Base-by-base conservation (phyloP, 1,284 basidiomycete species). In the Ceratobasidium theobromae region DNA sequence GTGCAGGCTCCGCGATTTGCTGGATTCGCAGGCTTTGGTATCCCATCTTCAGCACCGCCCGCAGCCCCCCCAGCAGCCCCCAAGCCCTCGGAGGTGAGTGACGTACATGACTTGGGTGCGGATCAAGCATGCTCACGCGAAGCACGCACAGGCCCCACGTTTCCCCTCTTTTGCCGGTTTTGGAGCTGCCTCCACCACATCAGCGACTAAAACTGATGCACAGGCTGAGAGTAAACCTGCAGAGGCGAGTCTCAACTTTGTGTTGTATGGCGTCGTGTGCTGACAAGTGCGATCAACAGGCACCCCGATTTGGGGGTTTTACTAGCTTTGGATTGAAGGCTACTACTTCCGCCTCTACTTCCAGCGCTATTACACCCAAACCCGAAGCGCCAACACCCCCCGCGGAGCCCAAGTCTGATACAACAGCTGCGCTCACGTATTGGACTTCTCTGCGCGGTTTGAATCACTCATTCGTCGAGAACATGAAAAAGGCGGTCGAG, bases 401-500 rank as follows among this genome's bases (percentile, higher is more conserved):
- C 23, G 12, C 51, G 21, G 33, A 54, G 18, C 6, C 41, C 12
- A 8, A 28, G 25, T 23, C 52, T 1, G 60, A 66, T 32, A 58
- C 66, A 8, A 49, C 66, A 12, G 38, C 55, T 11, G 54, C 53
- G n/a, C 38, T 69, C 28, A 65, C 58, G n/a, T 70, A 67, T 45
- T 69, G 57, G 65, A 35, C 65, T 5, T 70, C 69, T 2, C 23
- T 70, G 30, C 49, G 69, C 32, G 69, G 69, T 18, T 41, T 70
- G 16, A 70, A 70, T 30, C 65, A 70, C 49, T 66, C 69, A 35
- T 58, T 70, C 38, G 33, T 67, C 27, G 60, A 65, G 23, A 33
- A 55, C n/a, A 21, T 69, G 16, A 60, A 70, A 53, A 54, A 46
- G 16, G 51, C 66, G 11, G 46, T 69, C 28, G 65, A 58, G 14